Evolutionary conservation across 2,329 filamentous ascomycete species (phyloP), one percentile per base, ranked within the genome.

Genomic region (Myriosclerotinia scirpicola): DNA sequence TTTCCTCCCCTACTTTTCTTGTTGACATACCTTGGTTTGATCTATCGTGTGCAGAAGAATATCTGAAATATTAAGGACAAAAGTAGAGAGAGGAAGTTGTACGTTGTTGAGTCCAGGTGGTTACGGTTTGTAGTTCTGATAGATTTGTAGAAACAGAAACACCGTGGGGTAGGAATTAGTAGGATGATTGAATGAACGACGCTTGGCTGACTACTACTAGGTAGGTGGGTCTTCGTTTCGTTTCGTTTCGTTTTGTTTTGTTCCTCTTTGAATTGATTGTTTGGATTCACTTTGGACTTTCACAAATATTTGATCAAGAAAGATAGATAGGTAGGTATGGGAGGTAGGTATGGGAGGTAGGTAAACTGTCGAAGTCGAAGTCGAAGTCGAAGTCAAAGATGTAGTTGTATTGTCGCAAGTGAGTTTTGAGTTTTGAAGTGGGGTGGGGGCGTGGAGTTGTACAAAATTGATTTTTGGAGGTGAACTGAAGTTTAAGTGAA

Each of bases 131-230:
- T 60, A 17, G 26, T 34, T 42, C 22, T 44, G 20, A 59, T 44
- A 53, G 46, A 44, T 65, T 60, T 65, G 63, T 60, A 26, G 26
- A 26, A 26, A 26, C 26, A 53, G 44, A 38, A 65, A 53, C 46
- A 42, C 63, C 63, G 54, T 52, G 63, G 63, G 63, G 63, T 60
- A 53, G 34, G 46, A 48, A 59, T n/a, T 60, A 44, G 63, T n/a
- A 44, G 34, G 44, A 50, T 60, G 44, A 36, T 20, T 50, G 44
- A 50, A 38, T 48, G 58, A 50, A 50, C n/a, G 44, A 30, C 46
- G 44, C 44, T 50, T 38, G 58, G 44, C 46, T 60, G 58, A 48
- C 12, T 48, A 48, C 12, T 48, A 40, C 3, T 12, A 26, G 26
- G 26, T 40, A 15, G 42, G 26, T 48, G 56, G 42, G 56, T 50